A percentile compares a stretch with the other conserved stretches of the same genome.
Conservation (phyloP, 257 asterid genomes). For the Solanum corneliomulleri region DNA sequence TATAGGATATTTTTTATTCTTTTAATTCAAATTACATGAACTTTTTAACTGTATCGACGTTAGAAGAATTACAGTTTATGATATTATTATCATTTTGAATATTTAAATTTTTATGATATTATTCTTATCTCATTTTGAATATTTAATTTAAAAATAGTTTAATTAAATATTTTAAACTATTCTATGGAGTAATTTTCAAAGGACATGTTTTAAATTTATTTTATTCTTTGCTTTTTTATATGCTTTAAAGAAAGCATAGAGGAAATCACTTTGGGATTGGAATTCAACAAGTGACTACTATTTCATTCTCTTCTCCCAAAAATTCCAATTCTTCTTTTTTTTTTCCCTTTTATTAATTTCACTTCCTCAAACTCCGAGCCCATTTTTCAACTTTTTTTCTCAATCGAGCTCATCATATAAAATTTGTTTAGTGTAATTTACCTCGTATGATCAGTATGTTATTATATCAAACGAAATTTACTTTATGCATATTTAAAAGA, state of each 20-base stretch:
- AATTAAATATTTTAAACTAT: not conserved
- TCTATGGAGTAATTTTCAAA: not conserved
- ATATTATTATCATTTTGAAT: not conserved
- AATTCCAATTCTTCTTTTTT: not conserved
- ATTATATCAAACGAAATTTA: not conserved
- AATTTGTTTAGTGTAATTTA: not conserved
- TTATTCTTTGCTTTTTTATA: not conserved
- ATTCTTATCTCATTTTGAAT: not conserved
- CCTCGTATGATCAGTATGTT: not conserved
- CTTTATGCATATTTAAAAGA: not conserved
- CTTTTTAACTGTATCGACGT: not conserved
- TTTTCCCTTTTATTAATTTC: not conserved
- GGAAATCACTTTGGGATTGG: not conserved
- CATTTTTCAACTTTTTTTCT: not conserved
- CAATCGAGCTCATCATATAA: not conserved
- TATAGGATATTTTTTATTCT: not conserved
- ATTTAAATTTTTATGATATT: not conserved
- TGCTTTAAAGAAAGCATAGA: not conserved
- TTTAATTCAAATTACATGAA: not conserved
- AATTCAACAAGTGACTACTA: not conserved
- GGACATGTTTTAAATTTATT: not conserved
- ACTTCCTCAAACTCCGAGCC: not conserved
- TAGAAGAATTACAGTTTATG: no score
- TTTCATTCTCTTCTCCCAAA: not conserved
- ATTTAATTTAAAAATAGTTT: no score